Evolutionary conservation across 140 eudicot species (phyloP).

Genomic region (Oenanthe javanica): DNA sequence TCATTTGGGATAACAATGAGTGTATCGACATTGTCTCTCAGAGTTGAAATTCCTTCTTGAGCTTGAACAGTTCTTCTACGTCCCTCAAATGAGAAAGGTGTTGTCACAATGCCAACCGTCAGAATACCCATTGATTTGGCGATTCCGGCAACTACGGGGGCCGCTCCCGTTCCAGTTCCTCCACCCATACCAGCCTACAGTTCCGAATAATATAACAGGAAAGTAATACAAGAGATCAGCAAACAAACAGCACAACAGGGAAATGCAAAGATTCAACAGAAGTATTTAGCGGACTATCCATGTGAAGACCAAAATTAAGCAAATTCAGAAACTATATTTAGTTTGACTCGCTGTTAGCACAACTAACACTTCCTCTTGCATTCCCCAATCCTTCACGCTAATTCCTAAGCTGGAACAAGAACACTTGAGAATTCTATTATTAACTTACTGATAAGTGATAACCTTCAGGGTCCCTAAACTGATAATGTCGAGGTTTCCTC

Average conservation of each 20-base stretch:
- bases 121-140: constrained; percentile 94
- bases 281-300: neutral
- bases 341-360: neutral
- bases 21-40: constrained; percentile 93
- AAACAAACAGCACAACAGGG: neutral
- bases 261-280: neutral
- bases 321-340: neutral
- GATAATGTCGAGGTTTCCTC: neutral
- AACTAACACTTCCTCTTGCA: neutral
- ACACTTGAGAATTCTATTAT: neutral
- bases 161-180: constrained; percentile 97
- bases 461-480: neutral
- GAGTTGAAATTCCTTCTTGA: constrained; percentile 95
- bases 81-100: constrained; percentile 93
- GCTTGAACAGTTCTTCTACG: constrained; percentile 90
- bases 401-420: neutral
- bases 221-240: neutral
- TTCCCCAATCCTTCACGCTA: neutral
- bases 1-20: constrained; percentile 92
- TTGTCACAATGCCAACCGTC: constrained; percentile 90
- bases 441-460: neutral
- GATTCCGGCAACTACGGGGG: constrained; percentile 81
- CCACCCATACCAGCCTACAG: constrained; percentile 99
- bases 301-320: neutral
- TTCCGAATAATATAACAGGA: constrained; percentile 1